Base-by-base conservation (phyloP, 768 basidiomycete genomes). In the Leccinum rimulosum region DNA sequence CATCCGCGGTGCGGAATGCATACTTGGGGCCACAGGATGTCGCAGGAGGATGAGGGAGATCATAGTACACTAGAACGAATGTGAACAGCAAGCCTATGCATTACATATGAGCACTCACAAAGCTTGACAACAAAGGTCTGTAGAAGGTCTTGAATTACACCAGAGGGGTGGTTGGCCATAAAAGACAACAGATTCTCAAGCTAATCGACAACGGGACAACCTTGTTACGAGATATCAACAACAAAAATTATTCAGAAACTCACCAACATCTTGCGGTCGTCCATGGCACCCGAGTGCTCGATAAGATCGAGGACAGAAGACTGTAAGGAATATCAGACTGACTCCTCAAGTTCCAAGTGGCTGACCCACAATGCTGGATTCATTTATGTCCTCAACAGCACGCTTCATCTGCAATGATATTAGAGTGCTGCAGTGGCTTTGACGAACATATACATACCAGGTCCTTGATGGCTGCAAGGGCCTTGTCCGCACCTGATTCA, bases 221-320 rank as follows among this genome's bases (percentile, higher is more conserved):
- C 31, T 35, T 4, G 47, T 65, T 10, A 60, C 9, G 4, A 6
- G 8, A 7, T 4, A 14, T 35, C 3, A 4, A 51, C 11, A 17
- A 10, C 45, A 3, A 27, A 49, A 50, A 12, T 33, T 27, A 22
- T 28, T 12, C 50, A 50, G 5, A 15, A n/a, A 76, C 86, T 54
- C 54, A 90, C 91, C 50, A 88, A 73, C 70, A 91, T 79, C 71
- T 91, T 88, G 54, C 91, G 80, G 66, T 94, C 91, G 72, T 94
- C 88, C 22, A 92, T 75, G 8, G 82, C 76, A 52, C 84, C 84
- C 11, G 76, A 74, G 67, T 92, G 80, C 36, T 76, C 76, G 45
- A 91, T 66, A 2, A 77, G 71, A 66, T 93, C 89, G n/a, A 88
- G 71, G 8, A 84, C 72, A 3, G 86, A 77, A 6, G 83, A 70